phyloP scores from a whole-genome alignment of 139 green algal species.

The Tetratostichococcus sp. region DNA sequence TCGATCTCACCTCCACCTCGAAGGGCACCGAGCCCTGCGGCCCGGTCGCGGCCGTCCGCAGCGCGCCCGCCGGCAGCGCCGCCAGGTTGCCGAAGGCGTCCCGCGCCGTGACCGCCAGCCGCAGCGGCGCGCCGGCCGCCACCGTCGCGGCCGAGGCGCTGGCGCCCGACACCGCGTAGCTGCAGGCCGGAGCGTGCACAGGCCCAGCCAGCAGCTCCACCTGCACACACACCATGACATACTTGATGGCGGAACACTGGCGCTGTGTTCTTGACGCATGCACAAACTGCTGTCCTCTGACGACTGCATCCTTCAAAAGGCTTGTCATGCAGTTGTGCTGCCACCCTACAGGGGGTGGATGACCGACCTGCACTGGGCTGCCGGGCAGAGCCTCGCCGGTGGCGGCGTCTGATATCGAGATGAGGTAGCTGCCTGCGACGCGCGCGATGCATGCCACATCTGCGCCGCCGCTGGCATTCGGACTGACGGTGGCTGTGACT shows the following conservation, averaged over 20 bases:
- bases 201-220: neutral
- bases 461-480: neutral
- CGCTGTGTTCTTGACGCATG: too few species aligned
- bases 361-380: constrained; percentile 5
- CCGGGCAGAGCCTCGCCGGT: neutral
- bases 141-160: neutral
- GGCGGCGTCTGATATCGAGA: neutral
- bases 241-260: too few species aligned
- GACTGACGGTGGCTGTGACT: neutral
- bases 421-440: neutral
- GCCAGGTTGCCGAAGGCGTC: constrained; percentile 8
- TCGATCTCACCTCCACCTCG: neutral
- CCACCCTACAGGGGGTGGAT: too few species aligned
- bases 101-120: constrained; percentile 1
- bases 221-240: neutral
- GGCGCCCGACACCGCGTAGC: neutral
- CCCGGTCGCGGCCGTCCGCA: constrained; percentile 1
- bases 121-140: constrained; percentile 1
- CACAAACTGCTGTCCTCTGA: too few species aligned
- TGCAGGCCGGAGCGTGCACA: neutral
- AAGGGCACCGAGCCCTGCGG: constrained; percentile 2
- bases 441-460: neutral
- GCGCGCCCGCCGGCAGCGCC: neutral
- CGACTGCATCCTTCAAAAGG: too few species aligned
- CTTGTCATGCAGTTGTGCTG: too few species aligned